Base-by-base conservation (phyloP, 805 yeast species). In the Hanseniaspora guilliermondii region DNA sequence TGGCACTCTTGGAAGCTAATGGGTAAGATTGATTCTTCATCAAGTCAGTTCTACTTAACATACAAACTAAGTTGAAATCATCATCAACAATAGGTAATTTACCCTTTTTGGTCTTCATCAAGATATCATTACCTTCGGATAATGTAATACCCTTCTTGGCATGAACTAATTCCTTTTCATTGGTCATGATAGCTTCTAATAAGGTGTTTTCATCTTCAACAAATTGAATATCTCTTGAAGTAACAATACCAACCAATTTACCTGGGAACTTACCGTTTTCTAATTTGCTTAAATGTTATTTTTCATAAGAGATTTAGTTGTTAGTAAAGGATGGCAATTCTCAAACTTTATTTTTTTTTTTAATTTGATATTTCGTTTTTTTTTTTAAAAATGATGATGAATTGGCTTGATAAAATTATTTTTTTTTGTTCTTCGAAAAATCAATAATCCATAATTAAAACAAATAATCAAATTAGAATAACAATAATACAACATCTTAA, bases 201-300 rank as follows among this genome's bases (percentile, higher is more conserved):
- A 72, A 68, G 48, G 83, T 69, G 24, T 72, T 48, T 58, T 77
- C 77, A 61, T 85, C 80, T 64, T 88, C 96, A 67, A 83, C 84
- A 78, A 93, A 93, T 76, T 93, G 97, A 59, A 87, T 80, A 71
- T 93, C 98, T 76, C 98, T 89, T 47, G 97, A 86, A 56, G 98
- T 91, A 69, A 93, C 80, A 64, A 93, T 87, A 74, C 98, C 99
- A 56, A 91, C 74, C 59, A 93, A 80, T 71, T 93, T 91, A 57
- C 94, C 94, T 60, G 88, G 87, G 68, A 82, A 74, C 64, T 82
- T 71, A 65, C 98, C 98, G 68, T 72, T 75, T 72, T 85, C 98
- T 91, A 70, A 32, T 57, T 24, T 45, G 41, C 37, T 53, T 45
- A 35, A 37, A 36, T 53, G 16, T 22, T 33, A 52, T 11, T 25